Evolutionary conservation across 169 alveolate genomes (phyloP).

Genomic region (Blepharisma undulans): DNA sequence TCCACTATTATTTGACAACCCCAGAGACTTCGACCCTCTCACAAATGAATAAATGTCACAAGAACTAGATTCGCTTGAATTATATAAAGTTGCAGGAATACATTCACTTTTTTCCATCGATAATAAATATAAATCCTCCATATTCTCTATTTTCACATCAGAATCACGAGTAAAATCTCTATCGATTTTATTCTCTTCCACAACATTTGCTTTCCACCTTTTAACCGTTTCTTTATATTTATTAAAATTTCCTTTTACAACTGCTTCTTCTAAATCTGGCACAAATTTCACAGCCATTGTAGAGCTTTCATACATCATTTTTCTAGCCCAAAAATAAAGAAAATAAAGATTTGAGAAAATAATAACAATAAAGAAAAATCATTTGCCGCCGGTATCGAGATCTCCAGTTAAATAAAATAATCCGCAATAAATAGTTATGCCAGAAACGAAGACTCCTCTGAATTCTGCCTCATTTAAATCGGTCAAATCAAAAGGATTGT

Average conservation of each 20-base stretch:
- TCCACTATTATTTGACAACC: not conserved
- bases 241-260: not conserved
- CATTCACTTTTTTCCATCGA: not conserved
- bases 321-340: not conserved
- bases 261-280: not conserved
- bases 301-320: not conserved
- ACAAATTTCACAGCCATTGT: not conserved
- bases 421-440: conserved; percentile 51
- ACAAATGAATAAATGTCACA: not conserved
- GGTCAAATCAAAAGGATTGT: not conserved
- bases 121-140: not conserved
- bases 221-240: not conserved
- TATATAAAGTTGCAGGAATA: not conserved
- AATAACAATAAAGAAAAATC: not conserved
- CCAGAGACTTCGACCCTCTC: not conserved
- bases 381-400: not conserved
- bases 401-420: conserved; percentile 39
- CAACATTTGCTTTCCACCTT: not conserved
- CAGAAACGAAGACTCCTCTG: not conserved
- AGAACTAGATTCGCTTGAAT: not conserved
- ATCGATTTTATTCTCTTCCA: not conserved
- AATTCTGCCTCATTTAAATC: not conserved
- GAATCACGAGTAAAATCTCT: not conserved
- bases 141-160: not conserved
- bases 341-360: not conserved